Conservation (phyloP, 345 rosid genomes). For the Sisymbrium irio region DNA sequence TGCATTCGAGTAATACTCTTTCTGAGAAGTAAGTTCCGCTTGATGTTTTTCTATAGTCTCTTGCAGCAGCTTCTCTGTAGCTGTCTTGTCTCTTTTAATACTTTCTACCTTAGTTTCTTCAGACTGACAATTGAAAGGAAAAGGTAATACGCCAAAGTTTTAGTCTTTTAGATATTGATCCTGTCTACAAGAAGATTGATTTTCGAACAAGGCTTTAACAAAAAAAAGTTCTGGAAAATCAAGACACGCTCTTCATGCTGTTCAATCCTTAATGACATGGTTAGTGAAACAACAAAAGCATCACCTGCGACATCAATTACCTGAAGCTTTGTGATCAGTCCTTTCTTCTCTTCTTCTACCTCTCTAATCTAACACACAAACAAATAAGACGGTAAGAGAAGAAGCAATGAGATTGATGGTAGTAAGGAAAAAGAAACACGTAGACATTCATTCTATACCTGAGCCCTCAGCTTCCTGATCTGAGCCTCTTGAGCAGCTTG, state of each 20-base stretch:
- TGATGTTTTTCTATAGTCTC: conserved; percentile 97
- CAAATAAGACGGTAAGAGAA: conserved; percentile 28
- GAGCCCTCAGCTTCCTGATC: conserved; percentile 96
- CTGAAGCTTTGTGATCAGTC: conserved; percentile 89
- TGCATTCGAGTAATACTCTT: conserved; percentile 81
- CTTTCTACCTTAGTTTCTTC: conserved; percentile 98
- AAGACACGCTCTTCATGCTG: conserved; percentile 8
- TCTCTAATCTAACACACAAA: conserved; percentile 72
- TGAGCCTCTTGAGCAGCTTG: conserved; percentile 96
- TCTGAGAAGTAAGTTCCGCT: conserved; percentile 75
- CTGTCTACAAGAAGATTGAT: conserved; percentile 4
- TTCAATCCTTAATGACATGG: background rate
- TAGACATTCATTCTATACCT: conserved; percentile 47
- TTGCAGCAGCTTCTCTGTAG: conserved; percentile 88
- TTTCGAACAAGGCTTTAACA: conserved; percentile 8
- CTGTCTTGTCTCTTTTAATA: conserved; percentile 84
- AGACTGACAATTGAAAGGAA: conserved; percentile 47
- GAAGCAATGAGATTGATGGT: conserved; percentile 13
- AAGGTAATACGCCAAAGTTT: conserved; percentile 9
- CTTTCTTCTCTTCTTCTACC: conserved; percentile 97
- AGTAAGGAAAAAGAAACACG: conserved; percentile 5
- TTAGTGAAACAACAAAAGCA: conserved; percentile 2
- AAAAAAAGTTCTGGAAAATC: background rate
- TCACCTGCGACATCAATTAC: conserved; percentile 43
- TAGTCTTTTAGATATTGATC: conserved; percentile 9